A percentile compares a stretch with the other conserved stretches of the same genome.
These are phyloP conservation scores for Diatrype stigma DNA, from an alignment of 2,329 filamentous ascomycete species.

Conservation along the genomic window DNA sequence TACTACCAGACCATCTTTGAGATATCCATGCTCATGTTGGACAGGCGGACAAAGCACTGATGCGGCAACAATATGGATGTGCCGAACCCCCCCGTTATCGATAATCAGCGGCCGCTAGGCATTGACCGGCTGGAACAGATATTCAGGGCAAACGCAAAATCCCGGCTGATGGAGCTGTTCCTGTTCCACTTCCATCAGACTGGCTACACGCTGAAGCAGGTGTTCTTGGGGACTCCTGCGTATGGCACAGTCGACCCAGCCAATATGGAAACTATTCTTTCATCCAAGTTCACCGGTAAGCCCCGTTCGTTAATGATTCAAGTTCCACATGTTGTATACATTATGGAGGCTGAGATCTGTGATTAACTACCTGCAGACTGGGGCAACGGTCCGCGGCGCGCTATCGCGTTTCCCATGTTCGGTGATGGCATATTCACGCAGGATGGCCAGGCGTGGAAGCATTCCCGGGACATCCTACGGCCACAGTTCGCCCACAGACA, in stretches of 20 bases:
- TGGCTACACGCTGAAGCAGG: constrained; percentile 14
- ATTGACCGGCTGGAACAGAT: constrained; percentile 14
- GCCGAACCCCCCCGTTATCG: constrained; percentile 8
- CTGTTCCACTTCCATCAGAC: constrained; percentile 13
- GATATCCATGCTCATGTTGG: neutral
- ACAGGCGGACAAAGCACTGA: neutral
- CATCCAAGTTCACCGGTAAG: constrained; percentile 16
- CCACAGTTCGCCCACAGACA: constrained; percentile 25
- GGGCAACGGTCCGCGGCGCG: constrained; percentile 19
- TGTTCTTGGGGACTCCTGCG: constrained; percentile 10
- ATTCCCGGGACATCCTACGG: constrained; percentile 29
- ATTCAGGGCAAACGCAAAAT: constrained; percentile 10
- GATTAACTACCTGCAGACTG: constrained; percentile 13
- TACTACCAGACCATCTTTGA: neutral
- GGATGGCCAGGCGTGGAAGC: constrained; percentile 29
- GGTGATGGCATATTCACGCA: constrained; percentile 34
- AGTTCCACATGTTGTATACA: no score
- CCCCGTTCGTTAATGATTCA: neutral
- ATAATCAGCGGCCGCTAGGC: constrained; percentile 12
- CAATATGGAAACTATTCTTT: constrained; percentile 17
- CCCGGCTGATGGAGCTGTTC: constrained; percentile 13
- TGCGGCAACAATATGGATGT: constrained; percentile 10
- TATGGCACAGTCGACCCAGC: constrained; percentile 19
- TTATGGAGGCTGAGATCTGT: neutral
- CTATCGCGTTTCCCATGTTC: constrained; percentile 26